Evolutionary conservation across 2,329 filamentous ascomycete genomes (phyloP).

Genomic region (Venturia nashicola): DNA sequence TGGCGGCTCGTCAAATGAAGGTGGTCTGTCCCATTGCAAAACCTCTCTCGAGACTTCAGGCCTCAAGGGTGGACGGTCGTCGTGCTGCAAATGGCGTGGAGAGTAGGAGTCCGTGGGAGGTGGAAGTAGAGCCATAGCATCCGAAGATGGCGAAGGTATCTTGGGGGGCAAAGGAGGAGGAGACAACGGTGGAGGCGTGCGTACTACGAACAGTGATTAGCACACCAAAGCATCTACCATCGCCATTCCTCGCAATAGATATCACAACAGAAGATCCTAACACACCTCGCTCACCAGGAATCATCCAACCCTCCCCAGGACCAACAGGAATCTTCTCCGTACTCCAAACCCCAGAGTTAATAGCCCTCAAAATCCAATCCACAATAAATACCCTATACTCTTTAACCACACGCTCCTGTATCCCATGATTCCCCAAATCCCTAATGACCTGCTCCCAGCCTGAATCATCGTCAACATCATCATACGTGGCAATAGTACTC

Average conservation of each 20-base stretch:
- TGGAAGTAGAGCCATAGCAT: background rate
- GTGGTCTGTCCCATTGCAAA: background rate
- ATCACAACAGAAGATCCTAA: background rate
- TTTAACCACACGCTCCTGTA: conserved; percentile 12
- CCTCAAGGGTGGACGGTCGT: background rate
- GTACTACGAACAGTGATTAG: conserved; percentile 9
- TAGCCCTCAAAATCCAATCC: conserved; percentile 20
- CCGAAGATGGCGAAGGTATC: background rate
- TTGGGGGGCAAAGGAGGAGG: background rate
- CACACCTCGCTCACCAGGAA: background rate
- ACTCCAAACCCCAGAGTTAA: conserved; percentile 19
- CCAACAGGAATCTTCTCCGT: conserved; percentile 12
- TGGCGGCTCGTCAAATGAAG: conserved; percentile 6
- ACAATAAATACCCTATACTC: conserved; percentile 19
- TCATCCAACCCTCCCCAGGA: conserved; percentile 10
- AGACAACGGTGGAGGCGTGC: conserved; percentile 4
- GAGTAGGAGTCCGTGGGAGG: background rate
- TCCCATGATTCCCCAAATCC: conserved; percentile 21
- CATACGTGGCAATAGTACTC: conserved; percentile 7
- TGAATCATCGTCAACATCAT: conserved; percentile 15
- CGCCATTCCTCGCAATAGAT: background rate
- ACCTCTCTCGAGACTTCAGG: conserved; percentile 3
- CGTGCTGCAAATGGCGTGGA: background rate
- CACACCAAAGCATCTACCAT: background rate
- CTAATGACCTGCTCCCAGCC: conserved; percentile 21